phyloP scores from a whole-genome alignment of 73 alveolate genomes.

The Symbiodinium pilosum region DNA sequence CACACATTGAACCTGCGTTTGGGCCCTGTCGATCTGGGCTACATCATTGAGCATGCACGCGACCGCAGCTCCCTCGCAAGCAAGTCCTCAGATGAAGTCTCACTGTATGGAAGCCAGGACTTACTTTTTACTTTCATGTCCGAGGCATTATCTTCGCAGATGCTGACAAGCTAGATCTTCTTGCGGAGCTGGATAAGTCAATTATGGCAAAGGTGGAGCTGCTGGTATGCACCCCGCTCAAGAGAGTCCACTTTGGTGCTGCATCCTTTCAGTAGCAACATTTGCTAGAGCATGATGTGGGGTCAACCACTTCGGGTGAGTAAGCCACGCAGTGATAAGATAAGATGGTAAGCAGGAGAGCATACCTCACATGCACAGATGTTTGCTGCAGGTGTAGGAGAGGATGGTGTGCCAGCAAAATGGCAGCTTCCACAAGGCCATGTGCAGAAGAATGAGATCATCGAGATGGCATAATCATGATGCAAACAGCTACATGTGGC shows the following conservation, averaged over 20 bases:
- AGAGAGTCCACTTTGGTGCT: too few species aligned
- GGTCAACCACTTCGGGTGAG: too few species aligned
- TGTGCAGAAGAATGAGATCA: too few species aligned
- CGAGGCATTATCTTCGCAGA: constrained; percentile 62
- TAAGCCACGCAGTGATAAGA: too few species aligned
- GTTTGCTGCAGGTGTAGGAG: constrained; percentile 58
- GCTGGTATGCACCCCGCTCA: constrained; percentile 41
- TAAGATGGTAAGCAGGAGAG: too few species aligned
- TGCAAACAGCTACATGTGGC: not conserved
- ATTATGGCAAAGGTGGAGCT: constrained; percentile 51
- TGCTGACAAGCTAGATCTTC: constrained; percentile 62
- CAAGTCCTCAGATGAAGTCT: not conserved
- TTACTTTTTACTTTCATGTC: not conserved
- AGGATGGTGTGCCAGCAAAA: constrained; percentile 35
- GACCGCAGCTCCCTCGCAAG: constrained; percentile 36
- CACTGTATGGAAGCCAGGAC: too few species aligned
- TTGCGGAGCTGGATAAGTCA: constrained; percentile 28
- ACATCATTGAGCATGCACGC: constrained; percentile 79
- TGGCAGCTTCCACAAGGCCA: constrained; percentile 78
- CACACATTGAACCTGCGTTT: constrained; percentile 81
- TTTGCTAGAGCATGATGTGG: too few species aligned
- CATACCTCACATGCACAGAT: too few species aligned
- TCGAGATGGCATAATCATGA: too few species aligned
- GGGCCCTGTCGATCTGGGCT: constrained; percentile 90
- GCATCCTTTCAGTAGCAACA: too few species aligned